Base-by-base conservation (phyloP, 257 asterid genomes). In the Pogostemon cablin region DNA sequence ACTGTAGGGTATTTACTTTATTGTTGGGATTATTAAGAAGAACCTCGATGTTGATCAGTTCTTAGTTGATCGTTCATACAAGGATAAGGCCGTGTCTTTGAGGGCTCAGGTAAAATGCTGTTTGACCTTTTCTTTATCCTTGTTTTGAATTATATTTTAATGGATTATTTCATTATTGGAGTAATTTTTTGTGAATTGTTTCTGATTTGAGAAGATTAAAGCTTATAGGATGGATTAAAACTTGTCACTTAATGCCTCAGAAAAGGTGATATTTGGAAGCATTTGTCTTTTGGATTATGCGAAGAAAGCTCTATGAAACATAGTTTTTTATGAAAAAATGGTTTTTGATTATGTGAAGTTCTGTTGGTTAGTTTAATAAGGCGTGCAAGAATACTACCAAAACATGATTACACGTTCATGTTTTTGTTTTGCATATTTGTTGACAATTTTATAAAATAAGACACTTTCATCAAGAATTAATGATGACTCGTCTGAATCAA, bases 1-100 rank as follows among this genome's bases (percentile, higher is more conserved):
- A 11, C 68, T 93, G 61, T 73, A 93, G 73, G 99, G 98, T 43
- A 89, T 91, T 9, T 93, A 93, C 71, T 93, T 90, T 71, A 83
- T 86, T 75, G 97, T 93, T 15, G 98, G 97, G 77, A 42, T 90
- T 50, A 86, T 93, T 10, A 88, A 90, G 77, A 93, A 90, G 92
- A 70, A 90, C 78, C 97, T 90, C 49, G 95, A 88, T 70, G 74
- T 87, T 56, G 81, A 61, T 72, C 97, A 93, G 90, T 93, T 93
- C 71, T 12, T 68, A 78, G 83, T 88, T 65, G 89, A 90, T 76
- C 95, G 80, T 71, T 79, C 96, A 76, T 90, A 97, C 86, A 80
- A 50, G n/a, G 87, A 88, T 53, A 82, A 83, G 68, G 91, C 86
- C 6, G 50, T 75, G 25, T 54, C 85, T 47, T 57, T 82, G 68